Base-by-base conservation (phyloP, 202 grass and related monocot genomes). In the Zoysia matrella region DNA sequence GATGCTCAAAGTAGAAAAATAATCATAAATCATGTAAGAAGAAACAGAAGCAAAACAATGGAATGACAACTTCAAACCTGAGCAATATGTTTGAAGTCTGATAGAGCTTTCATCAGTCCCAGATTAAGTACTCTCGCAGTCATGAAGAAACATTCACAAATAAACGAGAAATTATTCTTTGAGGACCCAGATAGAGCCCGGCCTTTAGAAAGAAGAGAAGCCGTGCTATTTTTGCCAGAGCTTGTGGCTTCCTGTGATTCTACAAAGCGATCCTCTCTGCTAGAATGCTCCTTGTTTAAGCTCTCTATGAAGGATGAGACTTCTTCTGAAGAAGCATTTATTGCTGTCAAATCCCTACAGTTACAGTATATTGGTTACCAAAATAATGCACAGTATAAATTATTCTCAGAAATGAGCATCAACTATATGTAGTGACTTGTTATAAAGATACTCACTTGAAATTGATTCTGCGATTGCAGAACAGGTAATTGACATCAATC, bases 141-240 rank as follows among this genome's bases (percentile, higher is more conserved):
- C 96, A 99, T 95, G 81, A 99, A 99, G 85, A 95, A 98, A 83
- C 91, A 99, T 75, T 99, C 92, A 0, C 96, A 99, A 79, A 99
- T 90, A 89, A 99, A 99, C 46, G 92, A 95, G 76, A 89, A 99
- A 57, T 95, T 95, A 1, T 93, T 89, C 73, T 93, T 98, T 74
- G 81, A 62, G 58, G 68, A 79, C 55, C 60, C 76, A 84, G 72
- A 73, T 58, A 83, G 53, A 49, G 89, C 14, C 67, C 75, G 85
- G 41, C 15, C 74, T 75, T 85, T 83, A 69, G 79, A 84, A 57
- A 71, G 64, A 70, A 72, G 18, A 68, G 85, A 84, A 84, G 61
- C 3, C 46, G 60, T 69, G 64, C 40, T 88, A 80, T 82, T 84
- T 54, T 73, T 85, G 47, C 88, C 86, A 58, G 95, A 93, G 84